These are phyloP conservation scores for Lentinula detonsa DNA, from an alignment of 768 basidiomycete species.

Conservation along the genomic window DNA sequence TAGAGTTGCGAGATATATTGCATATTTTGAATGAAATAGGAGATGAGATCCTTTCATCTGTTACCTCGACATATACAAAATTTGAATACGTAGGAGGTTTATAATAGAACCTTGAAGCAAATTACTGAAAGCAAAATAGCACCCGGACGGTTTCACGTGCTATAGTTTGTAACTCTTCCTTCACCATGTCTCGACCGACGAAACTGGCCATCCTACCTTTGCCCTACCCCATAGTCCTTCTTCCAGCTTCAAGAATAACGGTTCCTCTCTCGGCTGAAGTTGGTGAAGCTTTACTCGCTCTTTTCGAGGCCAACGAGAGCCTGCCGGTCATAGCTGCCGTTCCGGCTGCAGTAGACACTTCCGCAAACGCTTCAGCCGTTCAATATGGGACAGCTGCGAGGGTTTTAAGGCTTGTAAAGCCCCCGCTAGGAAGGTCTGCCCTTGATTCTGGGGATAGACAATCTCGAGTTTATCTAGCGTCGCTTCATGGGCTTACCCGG, in stretches of 20 bases:
- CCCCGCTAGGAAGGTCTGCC: slow-evolving; percentile 16
- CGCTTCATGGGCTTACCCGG: slow-evolving; percentile 67
- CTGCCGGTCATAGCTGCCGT: slow-evolving; percentile 68
- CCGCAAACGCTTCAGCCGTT: slow-evolving; percentile 26
- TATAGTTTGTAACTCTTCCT: background rate
- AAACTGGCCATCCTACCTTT: slow-evolving; percentile 68
- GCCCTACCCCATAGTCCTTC: slow-evolving; percentile 64
- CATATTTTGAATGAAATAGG: too few relatives aligned
- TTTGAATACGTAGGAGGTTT: background rate
- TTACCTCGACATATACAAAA: too few relatives aligned
- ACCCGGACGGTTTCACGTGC: background rate
- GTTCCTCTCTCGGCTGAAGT: slow-evolving; percentile 57
- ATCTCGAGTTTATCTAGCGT: slow-evolving; percentile 59
- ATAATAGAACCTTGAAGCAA: background rate
- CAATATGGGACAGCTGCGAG: slow-evolving; percentile 69
- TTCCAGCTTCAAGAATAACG: slow-evolving; percentile 67
- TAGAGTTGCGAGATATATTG: too few relatives aligned
- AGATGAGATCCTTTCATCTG: too few relatives aligned
- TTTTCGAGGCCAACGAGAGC: slow-evolving; percentile 64
- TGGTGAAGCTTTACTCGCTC: slow-evolving; percentile 59
- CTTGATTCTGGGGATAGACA: slow-evolving; percentile 32
- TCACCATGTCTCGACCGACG: slow-evolving; percentile 16
- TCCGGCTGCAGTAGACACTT: slow-evolving; percentile 33
- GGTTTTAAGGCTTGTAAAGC: slow-evolving; percentile 62
- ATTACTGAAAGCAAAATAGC: background rate